Conservation (phyloP, 1,139 yeast species). For the Candida dubliniensis region DNA sequence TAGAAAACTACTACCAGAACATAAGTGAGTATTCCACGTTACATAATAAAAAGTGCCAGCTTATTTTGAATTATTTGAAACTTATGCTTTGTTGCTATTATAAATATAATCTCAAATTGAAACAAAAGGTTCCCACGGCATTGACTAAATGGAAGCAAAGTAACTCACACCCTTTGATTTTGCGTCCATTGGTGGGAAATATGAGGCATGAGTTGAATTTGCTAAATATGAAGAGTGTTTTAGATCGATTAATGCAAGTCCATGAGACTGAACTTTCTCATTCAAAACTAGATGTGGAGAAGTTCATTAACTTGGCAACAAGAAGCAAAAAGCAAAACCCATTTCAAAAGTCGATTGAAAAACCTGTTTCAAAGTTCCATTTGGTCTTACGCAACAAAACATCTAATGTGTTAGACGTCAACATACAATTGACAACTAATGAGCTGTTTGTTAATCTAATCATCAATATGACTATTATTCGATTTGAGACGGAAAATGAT, state of each 20-base stretch:
- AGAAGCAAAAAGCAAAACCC: conserved; percentile 27
- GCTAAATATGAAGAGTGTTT: conserved; percentile 39
- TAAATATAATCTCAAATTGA: conserved; percentile 48
- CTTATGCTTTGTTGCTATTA: conserved; percentile 63
- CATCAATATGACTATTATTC: conserved; percentile 32
- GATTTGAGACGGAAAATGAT: conserved; percentile 30
- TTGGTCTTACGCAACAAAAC: conserved; percentile 16
- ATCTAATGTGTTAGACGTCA: conserved; percentile 25
- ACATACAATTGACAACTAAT: conserved; percentile 37
- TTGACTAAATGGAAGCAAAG: conserved; percentile 53
- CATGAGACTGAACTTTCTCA: conserved; percentile 20
- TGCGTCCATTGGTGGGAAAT: conserved; percentile 70
- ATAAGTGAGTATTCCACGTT: conserved; percentile 32
- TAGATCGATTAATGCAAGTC: conserved; percentile 30
- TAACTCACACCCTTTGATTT: conserved; percentile 50
- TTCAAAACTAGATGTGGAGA: conserved; percentile 21
- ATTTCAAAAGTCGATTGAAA: conserved; percentile 41
- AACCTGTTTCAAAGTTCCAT: conserved; percentile 31
- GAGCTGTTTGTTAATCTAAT: conserved; percentile 44
- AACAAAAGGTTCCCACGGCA: conserved; percentile 49
- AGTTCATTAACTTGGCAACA: conserved; percentile 21
- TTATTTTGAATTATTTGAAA: conserved; percentile 52
- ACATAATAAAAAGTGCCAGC: conserved; percentile 49
- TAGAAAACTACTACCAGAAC: conserved; percentile 30
- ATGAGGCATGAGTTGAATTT: conserved; percentile 61